These are phyloP conservation scores for Gremmenia infestans DNA, from an alignment of 2,329 filamentous ascomycete species.

Conservation along the genomic window DNA sequence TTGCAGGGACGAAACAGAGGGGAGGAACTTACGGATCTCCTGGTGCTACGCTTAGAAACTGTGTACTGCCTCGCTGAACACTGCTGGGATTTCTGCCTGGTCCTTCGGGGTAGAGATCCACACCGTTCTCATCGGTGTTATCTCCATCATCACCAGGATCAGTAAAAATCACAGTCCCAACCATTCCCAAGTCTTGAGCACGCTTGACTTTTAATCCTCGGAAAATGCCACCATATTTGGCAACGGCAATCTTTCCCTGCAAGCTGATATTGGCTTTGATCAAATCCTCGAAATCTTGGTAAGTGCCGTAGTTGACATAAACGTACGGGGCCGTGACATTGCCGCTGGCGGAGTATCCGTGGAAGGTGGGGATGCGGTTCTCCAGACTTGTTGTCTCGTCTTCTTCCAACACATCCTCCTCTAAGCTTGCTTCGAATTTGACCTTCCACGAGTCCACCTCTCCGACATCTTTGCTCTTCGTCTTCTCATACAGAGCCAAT, in stretches of 20 bases:
- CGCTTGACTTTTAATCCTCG: constrained; percentile 89
- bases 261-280: constrained; percentile 68
- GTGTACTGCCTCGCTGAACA: constrained; percentile 82
- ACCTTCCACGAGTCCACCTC: constrained; percentile 51
- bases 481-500: constrained; percentile 57
- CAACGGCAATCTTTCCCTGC: constrained; percentile 79
- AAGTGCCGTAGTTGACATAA: constrained; percentile 89
- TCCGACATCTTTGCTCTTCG: constrained; percentile 37
- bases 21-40: constrained; percentile 66
- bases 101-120: constrained; percentile 74
- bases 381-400: constrained; percentile 71
- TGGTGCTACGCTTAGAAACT: constrained; percentile 67
- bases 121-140: constrained; percentile 75
- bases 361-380: constrained; percentile 81
- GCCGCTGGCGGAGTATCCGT: constrained; percentile 88
- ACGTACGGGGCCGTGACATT: constrained; percentile 87
- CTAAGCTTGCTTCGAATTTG: constrained; percentile 72
- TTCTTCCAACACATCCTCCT: constrained; percentile 79
- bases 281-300: constrained; percentile 78
- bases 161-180: constrained; percentile 78
- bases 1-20: constrained; percentile 33
- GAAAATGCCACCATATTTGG: constrained; percentile 82
- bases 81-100: constrained; percentile 83
- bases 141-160: constrained; percentile 87
- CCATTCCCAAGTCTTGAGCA: constrained; percentile 83